Evolutionary conservation across 2,329 filamentous ascomycete species (phyloP), one percentile per base, ranked within the genome.

Genomic region (Fusarium sarcochroum): DNA sequence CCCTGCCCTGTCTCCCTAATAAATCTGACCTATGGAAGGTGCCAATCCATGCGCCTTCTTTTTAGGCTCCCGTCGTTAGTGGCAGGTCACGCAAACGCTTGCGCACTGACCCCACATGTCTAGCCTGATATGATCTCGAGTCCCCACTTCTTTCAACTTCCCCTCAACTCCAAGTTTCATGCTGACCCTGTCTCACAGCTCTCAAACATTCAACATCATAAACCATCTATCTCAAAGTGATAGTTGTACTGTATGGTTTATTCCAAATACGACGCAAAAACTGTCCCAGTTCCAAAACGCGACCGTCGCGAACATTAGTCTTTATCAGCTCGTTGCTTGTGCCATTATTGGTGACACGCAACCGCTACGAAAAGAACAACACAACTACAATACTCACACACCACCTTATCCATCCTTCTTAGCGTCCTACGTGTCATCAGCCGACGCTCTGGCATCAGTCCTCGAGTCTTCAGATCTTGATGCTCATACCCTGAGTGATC

Each of bases 131-230:
- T 23, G 50, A 42, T 30, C 27, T 27, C 35, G n/a, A 5, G 13
- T 35, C 47, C 34, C 66, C 66, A 66, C 66, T 30, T 40, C 15
- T 15, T 47, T 51, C 6, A 25, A 47, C 40, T 69, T 66, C 66
- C 66, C 66, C 66, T 69, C 66, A 69, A 69, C 66, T 69, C 52
- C 66, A 63, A 54, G 61, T 69, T 69, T 66, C 66, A 69, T 30
- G 32, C 23, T 32, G 35, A 51, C 56, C 66, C 40, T 38, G 53
- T 52, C 61, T 58, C 38, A 51, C 35, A 27, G 30, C 32, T 42
- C 34, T 40, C 21, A 38, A 59, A 48, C n/a, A 34, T 52, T 55
- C 41, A 13, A 48, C 21, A 11, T 44, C 20, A 20, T 42, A 14
- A 57, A 34, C 35, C 17, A 27, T 37, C n/a, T 34, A 27, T 37